A percentile compares a stretch with the other conserved stretches of the same genome.
phyloP scores from a whole-genome alignment of 2,329 filamentous ascomycete species.

The Metarhizium robertsii region DNA sequence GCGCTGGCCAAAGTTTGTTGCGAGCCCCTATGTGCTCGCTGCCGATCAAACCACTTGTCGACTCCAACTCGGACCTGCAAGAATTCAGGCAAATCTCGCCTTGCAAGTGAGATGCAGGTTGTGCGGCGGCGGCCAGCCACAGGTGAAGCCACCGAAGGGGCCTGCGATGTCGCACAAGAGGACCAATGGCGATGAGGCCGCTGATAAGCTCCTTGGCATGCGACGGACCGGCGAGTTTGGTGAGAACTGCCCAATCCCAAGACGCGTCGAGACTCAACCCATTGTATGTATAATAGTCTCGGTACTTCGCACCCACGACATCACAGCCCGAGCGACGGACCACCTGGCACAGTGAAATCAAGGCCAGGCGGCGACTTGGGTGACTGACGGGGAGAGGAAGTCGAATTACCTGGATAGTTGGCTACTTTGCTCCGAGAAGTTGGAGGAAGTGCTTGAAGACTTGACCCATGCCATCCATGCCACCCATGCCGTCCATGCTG shows the following conservation, averaged over 20 bases:
- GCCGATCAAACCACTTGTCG: neutral
- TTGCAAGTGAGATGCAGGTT: neutral
- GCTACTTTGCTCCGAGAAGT: no score
- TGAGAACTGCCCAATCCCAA: neutral
- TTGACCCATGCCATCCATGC: neutral
- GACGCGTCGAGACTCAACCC: neutral
- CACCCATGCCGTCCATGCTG: neutral
- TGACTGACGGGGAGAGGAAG: neutral
- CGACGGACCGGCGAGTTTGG: neutral
- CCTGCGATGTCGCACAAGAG: constrained; percentile 1
- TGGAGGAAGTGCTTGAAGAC: neutral
- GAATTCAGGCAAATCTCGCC: neutral
- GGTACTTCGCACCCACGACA: neutral
- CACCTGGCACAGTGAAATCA: neutral
- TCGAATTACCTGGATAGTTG: neutral
- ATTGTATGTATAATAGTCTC: neutral
- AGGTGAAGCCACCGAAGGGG: neutral
- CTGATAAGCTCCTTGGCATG: constrained; percentile 5
- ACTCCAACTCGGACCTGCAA: neutral
- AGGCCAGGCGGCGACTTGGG: no score
- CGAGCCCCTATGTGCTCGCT: neutral
- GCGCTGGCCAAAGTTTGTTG: neutral
- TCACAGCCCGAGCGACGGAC: neutral
- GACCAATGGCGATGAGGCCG: constrained; percentile 1
- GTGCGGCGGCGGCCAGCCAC: neutral